These are phyloP conservation scores for Diphasiastrum complanatum DNA, from an alignment of 83 land plant species.

Conservation along the genomic window DNA sequence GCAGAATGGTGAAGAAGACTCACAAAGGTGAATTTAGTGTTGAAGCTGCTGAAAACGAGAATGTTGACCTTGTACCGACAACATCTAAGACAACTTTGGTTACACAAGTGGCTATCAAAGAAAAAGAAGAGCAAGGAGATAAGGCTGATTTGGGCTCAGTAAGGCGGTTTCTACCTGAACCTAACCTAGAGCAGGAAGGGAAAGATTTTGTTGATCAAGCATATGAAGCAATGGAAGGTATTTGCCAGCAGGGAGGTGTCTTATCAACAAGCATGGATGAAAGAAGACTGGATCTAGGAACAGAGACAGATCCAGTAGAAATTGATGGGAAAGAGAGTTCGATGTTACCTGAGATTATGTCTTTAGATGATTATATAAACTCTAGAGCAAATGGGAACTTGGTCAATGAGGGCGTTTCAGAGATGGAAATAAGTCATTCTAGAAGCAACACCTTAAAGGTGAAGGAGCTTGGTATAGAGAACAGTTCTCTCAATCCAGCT, in stretches of 20 bases:
- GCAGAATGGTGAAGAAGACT: conserved; percentile 86
- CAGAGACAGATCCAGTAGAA: not conserved
- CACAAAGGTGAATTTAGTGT: conserved; percentile 94
- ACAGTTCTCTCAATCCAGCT: not conserved
- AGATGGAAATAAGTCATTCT: not conserved
- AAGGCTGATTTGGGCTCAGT: too few relatives aligned
- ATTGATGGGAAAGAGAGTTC: conserved; percentile 9
- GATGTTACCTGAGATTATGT: conserved; percentile 65
- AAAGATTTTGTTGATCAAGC: too few relatives aligned
- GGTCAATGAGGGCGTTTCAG: not conserved
- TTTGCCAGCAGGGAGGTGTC: too few relatives aligned
- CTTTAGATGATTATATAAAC: conserved; percentile 79
- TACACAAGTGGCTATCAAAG: conserved; percentile 1
- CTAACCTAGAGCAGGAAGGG: too few relatives aligned
- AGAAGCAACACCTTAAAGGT: not conserved
- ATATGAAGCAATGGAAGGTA: too few relatives aligned
- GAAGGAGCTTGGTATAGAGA: not conserved
- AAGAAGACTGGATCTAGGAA: not conserved
- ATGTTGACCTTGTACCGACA: conserved; percentile 41
- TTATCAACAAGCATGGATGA: not conserved
- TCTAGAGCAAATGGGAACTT: conserved; percentile 45
- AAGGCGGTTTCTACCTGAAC: too few relatives aligned
- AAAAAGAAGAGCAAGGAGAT: not conserved
- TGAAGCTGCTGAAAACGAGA: conserved; percentile 47
- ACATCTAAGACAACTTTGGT: conserved; percentile 25